These are phyloP conservation scores for Biscogniauxia mediterranea DNA, from an alignment of 2,329 filamentous ascomycete genomes.

Conservation along the genomic window DNA sequence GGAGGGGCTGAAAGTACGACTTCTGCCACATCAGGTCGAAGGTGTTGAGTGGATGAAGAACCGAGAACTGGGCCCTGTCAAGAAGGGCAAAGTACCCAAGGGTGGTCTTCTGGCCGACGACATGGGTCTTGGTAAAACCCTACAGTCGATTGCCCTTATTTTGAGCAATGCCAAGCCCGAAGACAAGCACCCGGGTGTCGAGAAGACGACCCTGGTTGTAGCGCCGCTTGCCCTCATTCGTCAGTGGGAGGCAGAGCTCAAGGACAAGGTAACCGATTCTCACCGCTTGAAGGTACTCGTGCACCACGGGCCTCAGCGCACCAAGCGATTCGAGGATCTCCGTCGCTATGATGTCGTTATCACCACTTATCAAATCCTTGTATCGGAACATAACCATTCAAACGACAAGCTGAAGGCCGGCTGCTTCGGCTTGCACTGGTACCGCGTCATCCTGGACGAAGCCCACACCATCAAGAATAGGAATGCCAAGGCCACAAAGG, in stretches of 20 bases:
- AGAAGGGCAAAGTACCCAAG: slow-evolving; percentile 78
- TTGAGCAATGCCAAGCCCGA: slow-evolving; percentile 75
- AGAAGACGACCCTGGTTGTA: slow-evolving; percentile 84
- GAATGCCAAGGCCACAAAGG: slow-evolving; percentile 91
- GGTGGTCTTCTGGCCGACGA: slow-evolving; percentile 96
- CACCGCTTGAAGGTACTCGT: slow-evolving; percentile 79
- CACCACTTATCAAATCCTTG: slow-evolving; percentile 93
- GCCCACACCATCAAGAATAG: slow-evolving; percentile 98
- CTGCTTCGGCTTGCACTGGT: slow-evolving; percentile 92
- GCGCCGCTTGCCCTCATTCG: slow-evolving; percentile 92
- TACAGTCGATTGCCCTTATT: slow-evolving; percentile 88
- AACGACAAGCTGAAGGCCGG: slow-evolving; percentile 68
- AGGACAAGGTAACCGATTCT: slow-evolving; percentile 69
- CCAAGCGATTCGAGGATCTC: slow-evolving; percentile 74
- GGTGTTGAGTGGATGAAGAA: slow-evolving; percentile 94
- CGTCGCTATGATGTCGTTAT: slow-evolving; percentile 91
- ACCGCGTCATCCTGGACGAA: slow-evolving; percentile 91
- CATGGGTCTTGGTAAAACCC: slow-evolving; percentile 95
- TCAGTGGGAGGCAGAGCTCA: slow-evolving; percentile 95
- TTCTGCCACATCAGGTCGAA: slow-evolving; percentile 91
- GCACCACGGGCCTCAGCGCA: slow-evolving; percentile 84
- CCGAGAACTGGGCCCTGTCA: slow-evolving; percentile 82
- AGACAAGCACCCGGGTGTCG: slow-evolving; percentile 56
- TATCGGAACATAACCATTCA: slow-evolving; percentile 79
- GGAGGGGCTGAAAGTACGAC: slow-evolving; percentile 80